Conservation (phyloP, 108 stramenopile genomes). For the Discostella stelligeroides region DNA sequence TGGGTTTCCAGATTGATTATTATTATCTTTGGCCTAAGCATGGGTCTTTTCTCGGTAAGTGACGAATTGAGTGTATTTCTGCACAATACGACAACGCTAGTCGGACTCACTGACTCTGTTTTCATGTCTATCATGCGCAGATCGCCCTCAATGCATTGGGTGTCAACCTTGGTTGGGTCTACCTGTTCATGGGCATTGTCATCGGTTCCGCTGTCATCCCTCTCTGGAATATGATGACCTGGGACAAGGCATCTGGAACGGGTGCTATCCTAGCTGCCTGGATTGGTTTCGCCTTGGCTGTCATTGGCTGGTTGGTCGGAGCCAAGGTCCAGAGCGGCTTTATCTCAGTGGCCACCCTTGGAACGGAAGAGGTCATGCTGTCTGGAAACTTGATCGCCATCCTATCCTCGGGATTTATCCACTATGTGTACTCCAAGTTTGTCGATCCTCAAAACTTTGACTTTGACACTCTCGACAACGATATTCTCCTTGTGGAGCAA, state of each 20-base stretch:
- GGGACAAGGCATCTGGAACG: conserved; percentile 81
- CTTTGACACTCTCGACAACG: conserved; percentile 61
- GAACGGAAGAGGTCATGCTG: conserved; percentile 90
- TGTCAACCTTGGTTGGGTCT: conserved; percentile 92
- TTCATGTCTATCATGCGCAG: conserved; percentile 8
- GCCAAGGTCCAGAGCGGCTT: conserved; percentile 60
- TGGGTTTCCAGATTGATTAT: conserved; percentile 76
- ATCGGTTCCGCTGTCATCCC: conserved; percentile 93
- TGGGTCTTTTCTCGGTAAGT: conserved; percentile 70
- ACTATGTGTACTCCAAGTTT: conserved; percentile 67
- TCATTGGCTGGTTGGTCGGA: conserved; percentile 78
- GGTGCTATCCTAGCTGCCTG: conserved; percentile 88
- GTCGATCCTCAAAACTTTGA: conserved; percentile 88
- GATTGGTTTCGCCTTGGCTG: conserved; percentile 72
- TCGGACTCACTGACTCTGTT: no score
- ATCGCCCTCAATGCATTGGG: conserved; percentile 47
- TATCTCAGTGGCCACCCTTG: conserved; percentile 70
- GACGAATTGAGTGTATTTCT: not conserved
- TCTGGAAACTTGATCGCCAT: conserved; percentile 91
- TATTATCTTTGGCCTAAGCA: conserved; percentile 80
- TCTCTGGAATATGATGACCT: conserved; percentile 88
- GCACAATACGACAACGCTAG: not conserved
- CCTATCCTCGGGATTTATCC: conserved; percentile 70
- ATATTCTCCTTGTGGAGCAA: conserved; percentile 76
- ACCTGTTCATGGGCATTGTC: conserved; percentile 92